Evolutionary conservation across 2,329 filamentous ascomycete species (phyloP).

Genomic region (Aspergillus calidoustus): DNA sequence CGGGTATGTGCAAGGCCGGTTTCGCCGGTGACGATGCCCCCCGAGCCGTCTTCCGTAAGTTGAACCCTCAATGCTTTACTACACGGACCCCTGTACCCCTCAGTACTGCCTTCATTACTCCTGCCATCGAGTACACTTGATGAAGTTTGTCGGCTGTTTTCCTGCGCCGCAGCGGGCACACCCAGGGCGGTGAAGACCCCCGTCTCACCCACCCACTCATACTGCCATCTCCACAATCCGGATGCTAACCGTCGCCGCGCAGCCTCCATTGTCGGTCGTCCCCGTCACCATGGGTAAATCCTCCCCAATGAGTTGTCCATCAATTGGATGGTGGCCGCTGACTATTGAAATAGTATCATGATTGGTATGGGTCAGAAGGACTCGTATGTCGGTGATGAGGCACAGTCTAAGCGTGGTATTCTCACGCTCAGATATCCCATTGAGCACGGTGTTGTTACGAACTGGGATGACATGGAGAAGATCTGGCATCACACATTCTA

Average conservation of each 20-base stretch:
- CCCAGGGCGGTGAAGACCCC: constrained; percentile 11
- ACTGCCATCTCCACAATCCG: constrained; percentile 9
- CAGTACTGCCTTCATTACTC: constrained; percentile 22
- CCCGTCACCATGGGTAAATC: constrained; percentile 98
- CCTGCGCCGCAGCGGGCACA: constrained; percentile 32
- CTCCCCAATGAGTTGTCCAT: constrained; percentile 17
- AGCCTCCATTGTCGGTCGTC: constrained; percentile 99
- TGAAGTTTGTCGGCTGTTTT: constrained; percentile 17
- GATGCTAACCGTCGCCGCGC: constrained; percentile 31
- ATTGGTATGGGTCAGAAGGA: constrained; percentile 99
- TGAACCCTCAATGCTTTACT: constrained; percentile 26
- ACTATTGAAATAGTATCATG: constrained; percentile 80
- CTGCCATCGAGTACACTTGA: constrained; percentile 14
- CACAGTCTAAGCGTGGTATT: constrained; percentile 99
- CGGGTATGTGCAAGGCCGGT: constrained; percentile 99
- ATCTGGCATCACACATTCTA: constrained; percentile 99
- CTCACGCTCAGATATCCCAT: constrained; percentile 99
- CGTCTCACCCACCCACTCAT: neutral
- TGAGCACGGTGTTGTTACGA: constrained; percentile 99
- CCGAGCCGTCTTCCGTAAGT: constrained; percentile 99
- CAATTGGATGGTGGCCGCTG: constrained; percentile 25
- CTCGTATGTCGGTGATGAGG: constrained; percentile 99
- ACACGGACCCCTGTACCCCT: constrained; percentile 28
- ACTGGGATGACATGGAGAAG: constrained; percentile 99
- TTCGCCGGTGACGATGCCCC: constrained; percentile 99